Base-by-base conservation (phyloP, 768 basidiomycete species). In the Mycena rosella region DNA sequence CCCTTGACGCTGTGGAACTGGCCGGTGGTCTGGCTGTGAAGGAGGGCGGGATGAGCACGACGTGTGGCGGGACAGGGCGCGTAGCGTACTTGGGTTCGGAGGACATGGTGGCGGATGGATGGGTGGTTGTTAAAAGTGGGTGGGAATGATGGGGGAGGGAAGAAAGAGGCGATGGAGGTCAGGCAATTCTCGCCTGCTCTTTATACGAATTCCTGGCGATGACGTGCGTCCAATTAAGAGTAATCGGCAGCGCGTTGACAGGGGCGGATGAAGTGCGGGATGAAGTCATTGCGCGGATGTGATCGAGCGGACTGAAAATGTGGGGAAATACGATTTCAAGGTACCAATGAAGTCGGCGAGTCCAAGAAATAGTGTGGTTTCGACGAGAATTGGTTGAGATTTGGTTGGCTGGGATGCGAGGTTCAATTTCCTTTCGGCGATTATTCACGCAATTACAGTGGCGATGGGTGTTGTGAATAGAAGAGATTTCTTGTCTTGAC, bases 1-100 rank as follows among this genome's bases (percentile, higher is more conserved):
- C 64, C 64, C 49, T 65, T 65, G 26, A 44, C 36, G 64, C 49
- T 53, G 57, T 59, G 57, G 38, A 32, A 17, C 29, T 66, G 47
- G 29, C 64, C 64, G 42, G 24, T 52, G 27, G 36, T 18, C 26
- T 66, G 34, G 64, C 56, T 66, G 26, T 4, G 17, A 20, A 3
- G 18, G 2, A 20, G 5, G 20, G 44, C 6, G 9, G 2, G 29
- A 24, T 51, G 26, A 51, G 49, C 18, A 27, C n/a, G n/a, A n/a
- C n/a, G n/a, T n/a, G n/a, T n/a, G n/a, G 14, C 29, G 29, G 8
- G 26, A 6, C 26, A 49, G 26, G 20, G 13, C 18, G 44, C n/a
- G 44, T 22, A 45, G 47, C 26, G 47, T 48, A 60, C 59, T 27
- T 60, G 59, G 63, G 54, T 7, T 54, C 61, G 40, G n/a, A 27